These are phyloP conservation scores for Diatrype stigma DNA, from an alignment of 2,329 filamentous ascomycete species.

Conservation along the genomic window DNA sequence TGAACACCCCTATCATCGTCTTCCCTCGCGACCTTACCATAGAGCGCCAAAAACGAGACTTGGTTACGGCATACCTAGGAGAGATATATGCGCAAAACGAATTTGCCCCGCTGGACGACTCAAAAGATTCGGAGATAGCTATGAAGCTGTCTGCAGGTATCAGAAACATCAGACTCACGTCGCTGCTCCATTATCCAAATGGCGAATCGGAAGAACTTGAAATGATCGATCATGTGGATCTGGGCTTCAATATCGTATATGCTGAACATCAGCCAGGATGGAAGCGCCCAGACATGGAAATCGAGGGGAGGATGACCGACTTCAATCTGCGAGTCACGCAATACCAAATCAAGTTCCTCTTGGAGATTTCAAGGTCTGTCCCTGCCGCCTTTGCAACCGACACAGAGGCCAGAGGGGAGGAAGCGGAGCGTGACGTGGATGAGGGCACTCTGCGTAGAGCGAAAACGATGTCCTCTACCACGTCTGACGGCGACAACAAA, in stretches of 20 bases:
- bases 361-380: conserved; percentile 83
- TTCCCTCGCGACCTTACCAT: conserved; percentile 78
- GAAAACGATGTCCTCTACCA: conserved; percentile 38
- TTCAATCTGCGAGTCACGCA: conserved; percentile 88
- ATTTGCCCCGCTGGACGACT: conserved; percentile 80
- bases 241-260: conserved; percentile 89
- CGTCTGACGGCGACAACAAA: conserved; percentile 33
- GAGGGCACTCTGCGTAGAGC: conserved; percentile 47
- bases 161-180: conserved; percentile 85
- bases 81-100: conserved; percentile 97
- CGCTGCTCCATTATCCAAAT: conserved; percentile 75
- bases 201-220: conserved; percentile 79
- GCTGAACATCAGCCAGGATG: conserved; percentile 75
- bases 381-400: conserved; percentile 82
- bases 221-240: conserved; percentile 93
- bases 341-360: conserved; percentile 81
- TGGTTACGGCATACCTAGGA: conserved; percentile 87
- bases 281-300: conserved; percentile 84
- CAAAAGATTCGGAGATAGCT: conserved; percentile 65
- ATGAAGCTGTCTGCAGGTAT: conserved; percentile 92
- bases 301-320: conserved; percentile 88
- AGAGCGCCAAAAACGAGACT: conserved; percentile 68
- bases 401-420: conserved; percentile 64
- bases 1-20: conserved; percentile 93
- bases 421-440: conserved; percentile 71